Percentiles rank a stretch among this genome's conserved stretches.
Evolutionary conservation across 345 rosid genomes (phyloP).

Genomic region (Cardamine occulta): DNA sequence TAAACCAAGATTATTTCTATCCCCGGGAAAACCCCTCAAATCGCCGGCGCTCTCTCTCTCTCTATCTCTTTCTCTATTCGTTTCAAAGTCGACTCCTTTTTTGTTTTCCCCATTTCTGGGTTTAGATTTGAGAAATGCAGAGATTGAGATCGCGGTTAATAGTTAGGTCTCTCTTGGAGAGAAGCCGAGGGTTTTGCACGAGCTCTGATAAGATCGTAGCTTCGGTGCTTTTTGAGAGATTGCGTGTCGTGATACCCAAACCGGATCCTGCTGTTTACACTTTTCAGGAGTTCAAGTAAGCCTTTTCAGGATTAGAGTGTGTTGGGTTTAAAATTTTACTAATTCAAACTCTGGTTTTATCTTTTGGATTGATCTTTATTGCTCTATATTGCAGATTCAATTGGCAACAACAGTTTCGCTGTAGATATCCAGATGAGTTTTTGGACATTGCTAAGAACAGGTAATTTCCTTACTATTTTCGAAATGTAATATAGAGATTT

Average conservation of each 20-base stretch:
- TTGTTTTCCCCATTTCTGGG: not conserved
- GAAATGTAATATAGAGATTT: too few relatives aligned
- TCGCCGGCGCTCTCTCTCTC: not conserved
- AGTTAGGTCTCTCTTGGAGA: conserved; percentile 38
- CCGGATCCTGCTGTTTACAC: conserved; percentile 85
- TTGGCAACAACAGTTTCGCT: conserved; percentile 81
- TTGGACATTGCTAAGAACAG: conserved; percentile 83
- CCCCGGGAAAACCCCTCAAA: conserved; percentile 10
- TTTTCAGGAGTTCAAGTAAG: conserved; percentile 85
- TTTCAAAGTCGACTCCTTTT: not conserved
- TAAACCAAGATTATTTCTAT: not conserved
- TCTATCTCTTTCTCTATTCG: not conserved
- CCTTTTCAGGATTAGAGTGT: too few relatives aligned
- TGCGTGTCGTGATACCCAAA: conserved; percentile 87
- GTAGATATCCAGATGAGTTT: conserved; percentile 85
- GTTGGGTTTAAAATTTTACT: too few relatives aligned
- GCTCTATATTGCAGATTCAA: conserved; percentile 59
- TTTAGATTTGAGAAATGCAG: conserved; percentile 49
- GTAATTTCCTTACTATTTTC: conserved; percentile 36
- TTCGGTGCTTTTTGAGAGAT: conserved; percentile 87
- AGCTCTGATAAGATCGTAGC: conserved; percentile 75
- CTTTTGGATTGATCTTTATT: too few relatives aligned
- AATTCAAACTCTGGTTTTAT: too few relatives aligned
- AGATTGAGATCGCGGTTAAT: conserved; percentile 33
- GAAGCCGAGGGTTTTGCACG: conserved; percentile 58